Percentiles rank a stretch among this genome's conserved stretches.
Evolutionary conservation across 192 early-diverging fungal species (phyloP).

Genomic region (Coemansia sp.): DNA sequence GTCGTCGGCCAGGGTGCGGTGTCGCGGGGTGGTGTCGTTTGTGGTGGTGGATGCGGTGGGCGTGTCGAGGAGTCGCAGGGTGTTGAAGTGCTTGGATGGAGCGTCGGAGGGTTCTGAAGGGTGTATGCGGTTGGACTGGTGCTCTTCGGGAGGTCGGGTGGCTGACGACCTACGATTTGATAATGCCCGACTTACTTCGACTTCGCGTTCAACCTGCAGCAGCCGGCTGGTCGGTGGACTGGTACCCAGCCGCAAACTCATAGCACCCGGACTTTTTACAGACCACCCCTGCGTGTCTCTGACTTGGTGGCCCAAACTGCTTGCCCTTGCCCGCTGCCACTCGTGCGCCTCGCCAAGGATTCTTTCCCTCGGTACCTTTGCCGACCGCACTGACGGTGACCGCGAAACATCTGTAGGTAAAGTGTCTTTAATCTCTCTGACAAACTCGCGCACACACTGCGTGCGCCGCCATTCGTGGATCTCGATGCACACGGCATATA

Average conservation of each 20-base stretch:
- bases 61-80: slow-evolving; percentile 12
- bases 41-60: not conserved
- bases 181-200: not conserved
- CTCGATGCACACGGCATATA: slow-evolving; percentile 33
- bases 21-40: not conserved
- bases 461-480: slow-evolving; percentile 48
- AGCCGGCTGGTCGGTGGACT: slow-evolving; percentile 37
- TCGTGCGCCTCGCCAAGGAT: slow-evolving; percentile 16
- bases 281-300: not conserved
- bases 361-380: slow-evolving; percentile 14
- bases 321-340: slow-evolving; percentile 14
- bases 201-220: slow-evolving; percentile 37
- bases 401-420: not conserved
- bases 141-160: not conserved
- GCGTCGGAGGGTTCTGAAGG: too few relatives aligned
- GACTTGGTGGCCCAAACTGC: slow-evolving; percentile 12
- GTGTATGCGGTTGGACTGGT: not conserved
- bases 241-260: slow-evolving; percentile 5
- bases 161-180: not conserved
- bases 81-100: slow-evolving; percentile 12
- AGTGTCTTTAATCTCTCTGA: not conserved
- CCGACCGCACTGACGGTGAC: not conserved
- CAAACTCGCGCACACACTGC: slow-evolving; percentile 19
- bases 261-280: not conserved
- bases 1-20: slow-evolving; percentile 33